phyloP scores from a whole-genome alignment of 2,329 filamentous ascomycete species.

The Microascus cirrosus region DNA sequence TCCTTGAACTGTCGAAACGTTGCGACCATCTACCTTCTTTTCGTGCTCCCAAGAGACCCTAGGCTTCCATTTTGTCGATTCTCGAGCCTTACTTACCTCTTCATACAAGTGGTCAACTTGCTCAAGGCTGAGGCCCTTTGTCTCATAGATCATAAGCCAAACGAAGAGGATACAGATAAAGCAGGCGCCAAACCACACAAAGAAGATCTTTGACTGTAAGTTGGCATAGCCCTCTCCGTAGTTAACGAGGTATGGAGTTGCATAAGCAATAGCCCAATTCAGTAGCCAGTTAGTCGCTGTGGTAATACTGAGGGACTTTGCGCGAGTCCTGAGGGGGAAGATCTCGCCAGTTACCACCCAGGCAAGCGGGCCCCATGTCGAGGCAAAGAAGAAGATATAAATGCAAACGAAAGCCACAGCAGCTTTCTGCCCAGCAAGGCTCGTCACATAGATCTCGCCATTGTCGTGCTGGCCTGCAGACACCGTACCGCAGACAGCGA shows the following conservation, averaged over 20 bases:
- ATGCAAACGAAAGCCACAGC: conserved; percentile 56
- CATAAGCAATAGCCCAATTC: conserved; percentile 71
- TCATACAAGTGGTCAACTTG: conserved; percentile 71
- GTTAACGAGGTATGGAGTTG: conserved; percentile 72
- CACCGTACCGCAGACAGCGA: conserved; percentile 45
- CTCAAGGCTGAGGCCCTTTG: conserved; percentile 73
- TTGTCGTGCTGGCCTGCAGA: conserved; percentile 41
- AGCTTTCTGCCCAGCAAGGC: conserved; percentile 39
- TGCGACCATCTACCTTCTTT: not conserved
- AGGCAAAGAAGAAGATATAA: conserved; percentile 57
- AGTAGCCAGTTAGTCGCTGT: conserved; percentile 52
- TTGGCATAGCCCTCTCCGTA: conserved; percentile 60
- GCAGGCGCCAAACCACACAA: conserved; percentile 64
- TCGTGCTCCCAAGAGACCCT: not conserved
- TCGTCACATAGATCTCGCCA: conserved; percentile 19
- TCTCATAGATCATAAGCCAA: conserved; percentile 77
- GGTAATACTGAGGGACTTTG: conserved; percentile 41
- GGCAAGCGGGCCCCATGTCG: conserved; percentile 58
- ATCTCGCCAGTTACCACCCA: conserved; percentile 57
- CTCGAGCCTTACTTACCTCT: conserved; percentile 30
- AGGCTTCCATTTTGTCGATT: not conserved
- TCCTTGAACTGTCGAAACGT: not conserved
- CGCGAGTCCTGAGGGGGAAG: conserved; percentile 47
- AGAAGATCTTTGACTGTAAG: conserved; percentile 65
- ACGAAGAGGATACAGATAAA: conserved; percentile 63